Percentiles rank a stretch among this genome's conserved stretches.
Evolutionary conservation across 2,329 filamentous ascomycete species (phyloP).

Genomic region (Fusarium torulosum): DNA sequence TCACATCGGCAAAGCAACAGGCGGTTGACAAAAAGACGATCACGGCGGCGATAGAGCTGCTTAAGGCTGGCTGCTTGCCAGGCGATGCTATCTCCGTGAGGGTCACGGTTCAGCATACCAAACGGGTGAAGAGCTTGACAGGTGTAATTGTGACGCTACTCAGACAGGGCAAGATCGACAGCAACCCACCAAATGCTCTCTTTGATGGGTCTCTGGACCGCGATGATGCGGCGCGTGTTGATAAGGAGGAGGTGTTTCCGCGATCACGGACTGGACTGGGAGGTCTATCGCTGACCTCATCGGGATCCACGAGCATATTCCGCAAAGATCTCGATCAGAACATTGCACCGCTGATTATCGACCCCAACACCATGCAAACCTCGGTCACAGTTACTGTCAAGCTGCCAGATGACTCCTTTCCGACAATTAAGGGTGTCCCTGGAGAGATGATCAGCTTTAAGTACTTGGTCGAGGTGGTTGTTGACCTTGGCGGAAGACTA

Average conservation of each 20-base stretch:
- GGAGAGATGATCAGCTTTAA: constrained; percentile 96
- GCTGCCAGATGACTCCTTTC: constrained; percentile 90
- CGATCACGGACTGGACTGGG: constrained; percentile 88
- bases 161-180: constrained; percentile 90
- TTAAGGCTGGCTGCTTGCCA: constrained; percentile 85
- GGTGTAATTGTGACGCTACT: constrained; percentile 95
- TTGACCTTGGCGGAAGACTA: constrained; percentile 90
- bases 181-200: constrained; percentile 67
- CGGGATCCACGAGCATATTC: constrained; percentile 90
- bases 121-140: constrained; percentile 88
- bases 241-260: constrained; percentile 88
- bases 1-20: constrained; percentile 56
- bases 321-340: constrained; percentile 93
- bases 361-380: constrained; percentile 81
- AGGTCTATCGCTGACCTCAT: constrained; percentile 86
- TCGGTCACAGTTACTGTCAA: constrained; percentile 86
- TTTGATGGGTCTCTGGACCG: constrained; percentile 67
- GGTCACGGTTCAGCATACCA: constrained; percentile 88
- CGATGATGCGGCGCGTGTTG: constrained; percentile 74
- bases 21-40: constrained; percentile 79
- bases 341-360: constrained; percentile 88
- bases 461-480: constrained; percentile 92
- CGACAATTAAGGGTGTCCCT: constrained; percentile 89
- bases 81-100: constrained; percentile 86
- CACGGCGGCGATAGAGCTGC: constrained; percentile 84